These are phyloP conservation scores for Pterocarpus santalinus DNA, from an alignment of 306 rosid genomes.

Conservation along the genomic window DNA sequence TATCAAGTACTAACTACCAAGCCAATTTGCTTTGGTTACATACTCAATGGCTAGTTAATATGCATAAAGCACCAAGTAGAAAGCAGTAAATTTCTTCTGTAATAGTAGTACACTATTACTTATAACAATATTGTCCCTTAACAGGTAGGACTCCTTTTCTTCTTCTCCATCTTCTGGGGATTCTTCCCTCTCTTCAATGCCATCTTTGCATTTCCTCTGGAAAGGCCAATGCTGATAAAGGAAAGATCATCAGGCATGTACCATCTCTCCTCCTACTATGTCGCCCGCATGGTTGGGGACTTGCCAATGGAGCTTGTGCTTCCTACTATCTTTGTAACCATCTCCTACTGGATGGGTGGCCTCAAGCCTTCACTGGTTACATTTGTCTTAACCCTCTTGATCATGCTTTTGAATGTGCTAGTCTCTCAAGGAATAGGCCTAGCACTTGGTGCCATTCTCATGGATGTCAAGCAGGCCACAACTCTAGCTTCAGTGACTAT, in stretches of 20 bases:
- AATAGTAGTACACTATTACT: neutral
- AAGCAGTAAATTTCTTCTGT: neutral
- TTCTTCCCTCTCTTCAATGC: conserved; percentile 89
- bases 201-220: conserved; percentile 82
- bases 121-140: conserved; percentile 13
- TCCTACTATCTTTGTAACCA: conserved; percentile 75
- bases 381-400: conserved; percentile 69
- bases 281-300: conserved; percentile 80
- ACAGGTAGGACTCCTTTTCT: conserved; percentile 92
- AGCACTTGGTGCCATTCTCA: conserved; percentile 87
- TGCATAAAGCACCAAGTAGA: neutral
- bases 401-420: conserved; percentile 77
- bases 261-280: conserved; percentile 84
- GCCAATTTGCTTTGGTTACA: conserved; percentile 4
- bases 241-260: conserved; percentile 94
- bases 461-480: conserved; percentile 89
- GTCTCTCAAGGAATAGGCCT: conserved; percentile 92
- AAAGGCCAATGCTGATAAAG: conserved; percentile 80
- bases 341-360: conserved; percentile 92
- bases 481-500: conserved; percentile 85
- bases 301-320: conserved; percentile 93
- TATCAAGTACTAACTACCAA: neutral
- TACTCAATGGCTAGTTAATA: neutral
- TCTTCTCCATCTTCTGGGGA: conserved; percentile 96
- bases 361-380: conserved; percentile 74